Percentiles rank a stretch among this genome's conserved stretches.
phyloP scores from a whole-genome alignment of 306 rosid genomes.

The Casuarina equisetifolia region DNA sequence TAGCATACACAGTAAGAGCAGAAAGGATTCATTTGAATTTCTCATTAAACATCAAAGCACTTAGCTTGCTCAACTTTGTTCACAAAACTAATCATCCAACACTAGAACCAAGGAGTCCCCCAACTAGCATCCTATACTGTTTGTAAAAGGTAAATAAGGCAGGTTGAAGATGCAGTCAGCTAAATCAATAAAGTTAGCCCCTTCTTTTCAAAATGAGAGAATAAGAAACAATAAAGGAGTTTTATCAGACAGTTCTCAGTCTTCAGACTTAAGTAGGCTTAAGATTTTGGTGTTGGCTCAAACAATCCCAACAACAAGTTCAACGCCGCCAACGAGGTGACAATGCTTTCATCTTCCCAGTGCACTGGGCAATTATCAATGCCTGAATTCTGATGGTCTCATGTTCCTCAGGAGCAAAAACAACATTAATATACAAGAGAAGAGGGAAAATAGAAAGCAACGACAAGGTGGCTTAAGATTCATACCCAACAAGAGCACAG shows the following conservation, averaged over 20 bases:
- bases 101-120: too few species aligned
- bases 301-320: not conserved
- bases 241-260: not conserved
- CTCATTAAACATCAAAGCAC: too few species aligned
- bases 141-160: not conserved
- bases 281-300: not conserved
- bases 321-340: not conserved
- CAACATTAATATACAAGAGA: not conserved
- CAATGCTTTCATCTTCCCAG: not conserved
- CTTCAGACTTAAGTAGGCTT: not conserved
- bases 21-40: too few species aligned
- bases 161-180: not conserved
- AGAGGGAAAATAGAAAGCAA: not conserved
- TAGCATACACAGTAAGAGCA: too few species aligned
- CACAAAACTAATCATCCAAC: too few species aligned
- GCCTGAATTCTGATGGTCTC: not conserved
- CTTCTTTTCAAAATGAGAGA: not conserved
- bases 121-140: not conserved
- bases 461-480: slow-evolving; percentile 13
- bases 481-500: slow-evolving; percentile 98
- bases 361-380: not conserved
- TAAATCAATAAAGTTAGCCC: not conserved
- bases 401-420: too few species aligned
- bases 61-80: too few species aligned
- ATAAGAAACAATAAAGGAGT: not conserved